phyloP scores from a whole-genome alignment of 768 basidiomycete genomes.

The Auricularia sp. region DNA sequence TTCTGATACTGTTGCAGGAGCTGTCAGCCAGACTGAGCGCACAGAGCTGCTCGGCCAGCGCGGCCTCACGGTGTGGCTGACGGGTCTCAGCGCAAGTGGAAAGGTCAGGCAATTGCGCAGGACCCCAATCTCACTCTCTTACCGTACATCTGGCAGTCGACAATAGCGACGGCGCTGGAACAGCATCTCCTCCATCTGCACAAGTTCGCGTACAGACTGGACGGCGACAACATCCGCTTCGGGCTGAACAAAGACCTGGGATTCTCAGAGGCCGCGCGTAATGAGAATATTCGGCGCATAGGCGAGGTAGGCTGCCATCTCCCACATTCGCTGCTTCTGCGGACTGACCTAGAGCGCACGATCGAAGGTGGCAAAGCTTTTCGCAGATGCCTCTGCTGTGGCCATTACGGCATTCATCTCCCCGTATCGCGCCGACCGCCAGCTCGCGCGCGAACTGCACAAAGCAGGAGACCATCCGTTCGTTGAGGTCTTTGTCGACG shows the following conservation, averaged over 20 bases:
- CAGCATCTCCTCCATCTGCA: constrained; percentile 83
- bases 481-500: constrained; percentile 92
- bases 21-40: constrained; percentile 62
- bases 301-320: constrained; percentile 60
- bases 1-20: constrained; percentile 36
- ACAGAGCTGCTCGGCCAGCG: constrained; percentile 57
- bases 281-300: constrained; percentile 93
- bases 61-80: constrained; percentile 92
- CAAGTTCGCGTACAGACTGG: constrained; percentile 83
- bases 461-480: constrained; percentile 63
- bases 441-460: constrained; percentile 74
- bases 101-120: constrained; percentile 45
- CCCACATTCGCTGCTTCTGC: not conserved
- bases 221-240: constrained; percentile 93
- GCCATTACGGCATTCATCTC: constrained; percentile 96
- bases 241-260: constrained; percentile 95
- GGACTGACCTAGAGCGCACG: not conserved
- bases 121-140: not conserved
- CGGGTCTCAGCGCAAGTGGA: constrained; percentile 89
- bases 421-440: constrained; percentile 85
- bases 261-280: constrained; percentile 83
- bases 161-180: constrained; percentile 93
- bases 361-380: constrained; percentile 83
- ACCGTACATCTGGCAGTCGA: constrained; percentile 50
- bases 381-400: constrained; percentile 79